Evolutionary conservation across 2,329 filamentous ascomycete genomes (phyloP), one percentile per base, ranked within the genome.

Genomic region (Exophiala phaeomuriformis): DNA sequence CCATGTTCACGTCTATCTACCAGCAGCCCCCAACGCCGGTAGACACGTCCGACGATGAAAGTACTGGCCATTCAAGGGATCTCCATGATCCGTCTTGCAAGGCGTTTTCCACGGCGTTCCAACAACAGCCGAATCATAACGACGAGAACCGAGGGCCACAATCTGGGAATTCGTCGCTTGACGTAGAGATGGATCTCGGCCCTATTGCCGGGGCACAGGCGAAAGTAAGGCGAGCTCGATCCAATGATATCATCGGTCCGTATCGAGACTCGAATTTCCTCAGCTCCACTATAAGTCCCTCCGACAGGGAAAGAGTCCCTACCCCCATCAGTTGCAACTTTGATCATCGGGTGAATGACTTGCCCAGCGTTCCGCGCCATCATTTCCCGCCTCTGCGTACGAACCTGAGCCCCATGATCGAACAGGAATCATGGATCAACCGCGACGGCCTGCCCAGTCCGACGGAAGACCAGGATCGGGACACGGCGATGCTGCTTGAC

Each of bases 381-480:
- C 50, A 55, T 6, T 62, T 62, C 35, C 51, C 61, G 5, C 58
- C 60, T 5, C 28, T 60, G 12, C 55, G 56, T 12, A 63, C 59
- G 10, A 55, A 55, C 32, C 56, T 63, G 29, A 60, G 57, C 50
- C 61, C 61, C 7, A 63, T 63, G 61, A 48, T 63, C 10, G 61
- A 63, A 29, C 59, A 61, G 29, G 61, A 63, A 41, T 55, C 59
- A 19, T 63, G 59, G 59, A 59, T 59, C 37, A 54, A 46, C 29
- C 49, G 54, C 51, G 56, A 58, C 27, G 53, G 59, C 2, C 58
- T 56, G 10, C 61, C 61, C 5, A 62, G 57, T 47, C 60, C 59
- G 6, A 46, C 53, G 7, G 56, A 59, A n/a, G 59, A 58, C 43
- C 48, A 56, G 10, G 56, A 60, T 31, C 52, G 52, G 43, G 61